phyloP scores from a whole-genome alignment of 2,329 filamentous ascomycete genomes.

The Leptographium procerum region DNA sequence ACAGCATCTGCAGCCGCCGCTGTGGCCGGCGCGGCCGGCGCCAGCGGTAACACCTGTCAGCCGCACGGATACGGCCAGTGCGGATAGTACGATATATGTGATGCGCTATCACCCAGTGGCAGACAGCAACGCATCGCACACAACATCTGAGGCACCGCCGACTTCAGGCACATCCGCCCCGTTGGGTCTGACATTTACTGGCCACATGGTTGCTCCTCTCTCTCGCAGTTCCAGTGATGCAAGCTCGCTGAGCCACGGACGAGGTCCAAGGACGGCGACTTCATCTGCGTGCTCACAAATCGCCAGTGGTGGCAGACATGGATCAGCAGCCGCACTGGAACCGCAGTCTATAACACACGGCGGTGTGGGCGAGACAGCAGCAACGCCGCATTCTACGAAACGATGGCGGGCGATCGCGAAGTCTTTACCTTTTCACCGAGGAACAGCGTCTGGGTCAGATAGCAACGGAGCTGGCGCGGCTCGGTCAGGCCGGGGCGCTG shows the following conservation, averaged over 20 bases:
- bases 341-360: too few relatives aligned
- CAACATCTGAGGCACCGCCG: slow-evolving; percentile 25
- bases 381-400: neutral
- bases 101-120: slow-evolving; percentile 49
- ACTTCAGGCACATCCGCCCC: neutral
- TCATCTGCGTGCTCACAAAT: slow-evolving; percentile 3
- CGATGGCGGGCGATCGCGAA: slow-evolving; percentile 21
- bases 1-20: slow-evolving; percentile 27
- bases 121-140: slow-evolving; percentile 33
- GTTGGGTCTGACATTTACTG: neutral
- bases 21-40: slow-evolving; percentile 45
- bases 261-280: neutral
- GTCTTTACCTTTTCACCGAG: slow-evolving; percentile 19
- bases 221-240: slow-evolving; percentile 10
- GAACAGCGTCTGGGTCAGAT: neutral
- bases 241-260: slow-evolving; percentile 2
- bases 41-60: slow-evolving; percentile 46
- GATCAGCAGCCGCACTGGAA: slow-evolving; percentile 12
- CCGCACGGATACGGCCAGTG: slow-evolving; percentile 51
- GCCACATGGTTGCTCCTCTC: neutral
- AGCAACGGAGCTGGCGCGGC: neutral
- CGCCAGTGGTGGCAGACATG: neutral
- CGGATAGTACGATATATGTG: slow-evolving; percentile 52
- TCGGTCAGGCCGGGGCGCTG: neutral
- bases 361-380: slow-evolving; percentile 20